Conservation (phyloP, 768 basidiomycete species). For the Phlebiopsis gigantea region DNA sequence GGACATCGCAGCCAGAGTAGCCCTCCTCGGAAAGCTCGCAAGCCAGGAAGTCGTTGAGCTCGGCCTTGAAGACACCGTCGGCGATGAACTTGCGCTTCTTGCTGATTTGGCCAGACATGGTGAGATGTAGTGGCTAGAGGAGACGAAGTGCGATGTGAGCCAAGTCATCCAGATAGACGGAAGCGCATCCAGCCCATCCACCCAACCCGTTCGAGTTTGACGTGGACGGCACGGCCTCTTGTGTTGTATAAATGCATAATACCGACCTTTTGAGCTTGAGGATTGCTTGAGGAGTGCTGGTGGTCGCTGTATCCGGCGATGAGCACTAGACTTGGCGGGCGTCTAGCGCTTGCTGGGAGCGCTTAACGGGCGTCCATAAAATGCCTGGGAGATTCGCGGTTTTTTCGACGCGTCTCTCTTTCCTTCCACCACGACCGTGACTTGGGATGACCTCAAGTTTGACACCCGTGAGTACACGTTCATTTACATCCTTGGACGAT, state of each 20-base stretch:
- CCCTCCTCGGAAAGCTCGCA: conserved; percentile 98
- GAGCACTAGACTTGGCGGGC: conserved; percentile 1
- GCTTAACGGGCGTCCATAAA: background rate
- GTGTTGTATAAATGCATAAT: conserved; percentile 3
- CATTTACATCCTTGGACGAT: conserved; percentile 23
- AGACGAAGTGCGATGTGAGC: conserved; percentile 4
- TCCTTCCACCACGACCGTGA: background rate
- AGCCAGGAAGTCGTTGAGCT: conserved; percentile 98
- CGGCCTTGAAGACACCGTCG: conserved; percentile 98
- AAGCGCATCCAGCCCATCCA: conserved; percentile 14
- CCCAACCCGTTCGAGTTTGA: conserved; percentile 13
- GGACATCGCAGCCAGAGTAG: conserved; percentile 99
- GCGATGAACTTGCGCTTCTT: conserved; percentile 99
- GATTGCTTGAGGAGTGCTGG: conserved; percentile 9
- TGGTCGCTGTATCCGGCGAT: conserved; percentile 10
- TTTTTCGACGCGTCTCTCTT: background rate
- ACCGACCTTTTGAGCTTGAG: conserved; percentile 10
- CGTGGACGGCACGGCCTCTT: conserved; percentile 1
- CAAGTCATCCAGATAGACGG: conserved; percentile 12
- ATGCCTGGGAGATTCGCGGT: background rate
- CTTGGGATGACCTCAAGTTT: background rate
- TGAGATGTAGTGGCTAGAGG: conserved; percentile 22
- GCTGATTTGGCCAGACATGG: conserved; percentile 86
- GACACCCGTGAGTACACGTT: background rate
- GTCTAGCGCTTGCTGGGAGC: background rate